phyloP scores from a whole-genome alignment of 2,329 filamentous ascomycete genomes.

The Colletotrichum sp. region DNA sequence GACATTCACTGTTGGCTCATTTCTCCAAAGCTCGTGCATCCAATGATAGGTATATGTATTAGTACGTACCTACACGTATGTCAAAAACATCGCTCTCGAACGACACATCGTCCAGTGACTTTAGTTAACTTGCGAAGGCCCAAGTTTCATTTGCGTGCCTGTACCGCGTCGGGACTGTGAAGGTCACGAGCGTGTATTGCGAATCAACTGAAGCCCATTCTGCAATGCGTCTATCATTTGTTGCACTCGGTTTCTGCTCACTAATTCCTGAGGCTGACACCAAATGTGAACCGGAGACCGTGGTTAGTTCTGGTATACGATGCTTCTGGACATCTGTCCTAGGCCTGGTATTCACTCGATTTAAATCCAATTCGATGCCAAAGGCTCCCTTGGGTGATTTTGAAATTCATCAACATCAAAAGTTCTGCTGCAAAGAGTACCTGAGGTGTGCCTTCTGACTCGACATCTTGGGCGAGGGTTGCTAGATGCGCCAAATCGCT shows the following conservation, averaged over 20 bases:
- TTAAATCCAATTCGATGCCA: background rate
- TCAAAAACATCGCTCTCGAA: background rate
- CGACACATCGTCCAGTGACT: background rate
- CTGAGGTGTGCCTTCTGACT: background rate
- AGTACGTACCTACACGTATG: too few species aligned
- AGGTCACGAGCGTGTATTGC: background rate
- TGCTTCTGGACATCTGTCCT: background rate
- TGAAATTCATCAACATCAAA: background rate
- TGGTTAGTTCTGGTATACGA: rapidly evolving
- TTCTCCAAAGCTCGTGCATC: background rate
- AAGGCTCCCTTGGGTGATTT: background rate
- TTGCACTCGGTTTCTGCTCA: background rate
- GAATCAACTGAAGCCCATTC: background rate
- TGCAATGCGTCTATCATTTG: background rate
- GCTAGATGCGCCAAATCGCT: background rate
- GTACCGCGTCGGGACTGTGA: background rate
- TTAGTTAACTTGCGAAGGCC: background rate
- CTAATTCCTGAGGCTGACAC: background rate
- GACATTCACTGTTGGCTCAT: background rate
- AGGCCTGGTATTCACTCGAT: background rate
- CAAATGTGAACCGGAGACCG: background rate
- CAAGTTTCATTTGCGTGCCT: background rate
- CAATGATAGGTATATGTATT: too few species aligned
- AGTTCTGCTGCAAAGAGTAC: rapidly evolving
- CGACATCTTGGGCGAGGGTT: background rate